Evolutionary conservation across 306 rosid genomes (phyloP).

Genomic region (Sophora flavescens): DNA sequence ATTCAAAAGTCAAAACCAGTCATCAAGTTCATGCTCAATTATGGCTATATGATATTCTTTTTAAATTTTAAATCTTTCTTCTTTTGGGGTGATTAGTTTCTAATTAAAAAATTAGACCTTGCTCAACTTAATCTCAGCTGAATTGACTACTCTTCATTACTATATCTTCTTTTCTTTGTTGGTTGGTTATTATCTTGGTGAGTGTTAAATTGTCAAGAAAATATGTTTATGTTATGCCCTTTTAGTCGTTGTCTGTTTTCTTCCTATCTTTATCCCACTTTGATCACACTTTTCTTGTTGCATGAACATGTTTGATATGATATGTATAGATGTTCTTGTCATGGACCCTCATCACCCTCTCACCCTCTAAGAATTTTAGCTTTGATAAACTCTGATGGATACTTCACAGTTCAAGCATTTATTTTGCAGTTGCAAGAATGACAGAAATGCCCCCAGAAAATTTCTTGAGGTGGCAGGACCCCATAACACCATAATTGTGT

Average conservation of each 20-base stretch:
- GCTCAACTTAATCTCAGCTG: background rate
- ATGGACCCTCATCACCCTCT: background rate
- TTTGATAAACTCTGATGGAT: constrained; percentile 18
- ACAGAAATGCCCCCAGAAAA: constrained; percentile 37
- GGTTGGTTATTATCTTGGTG: background rate
- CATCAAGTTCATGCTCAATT: background rate
- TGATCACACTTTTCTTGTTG: constrained; percentile 19
- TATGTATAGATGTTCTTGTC: background rate
- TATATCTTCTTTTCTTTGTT: background rate
- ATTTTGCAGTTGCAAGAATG: constrained; percentile 51
- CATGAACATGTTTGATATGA: background rate
- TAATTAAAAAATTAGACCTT: background rate
- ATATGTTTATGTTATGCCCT: background rate
- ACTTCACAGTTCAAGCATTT: constrained; percentile 31
- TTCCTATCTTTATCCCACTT: background rate
- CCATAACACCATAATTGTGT: constrained; percentile 38
- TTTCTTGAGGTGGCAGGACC: constrained; percentile 48
- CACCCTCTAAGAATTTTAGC: background rate
- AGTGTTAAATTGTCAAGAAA: background rate
- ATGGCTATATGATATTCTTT: background rate
- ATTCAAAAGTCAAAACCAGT: background rate
- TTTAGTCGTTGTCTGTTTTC: background rate
- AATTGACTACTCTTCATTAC: background rate
- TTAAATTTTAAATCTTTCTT: background rate
- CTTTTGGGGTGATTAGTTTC: background rate